These are phyloP conservation scores for Exophiala aquamarina DNA, from an alignment of 2,329 filamentous ascomycete species.

Conservation along the genomic window DNA sequence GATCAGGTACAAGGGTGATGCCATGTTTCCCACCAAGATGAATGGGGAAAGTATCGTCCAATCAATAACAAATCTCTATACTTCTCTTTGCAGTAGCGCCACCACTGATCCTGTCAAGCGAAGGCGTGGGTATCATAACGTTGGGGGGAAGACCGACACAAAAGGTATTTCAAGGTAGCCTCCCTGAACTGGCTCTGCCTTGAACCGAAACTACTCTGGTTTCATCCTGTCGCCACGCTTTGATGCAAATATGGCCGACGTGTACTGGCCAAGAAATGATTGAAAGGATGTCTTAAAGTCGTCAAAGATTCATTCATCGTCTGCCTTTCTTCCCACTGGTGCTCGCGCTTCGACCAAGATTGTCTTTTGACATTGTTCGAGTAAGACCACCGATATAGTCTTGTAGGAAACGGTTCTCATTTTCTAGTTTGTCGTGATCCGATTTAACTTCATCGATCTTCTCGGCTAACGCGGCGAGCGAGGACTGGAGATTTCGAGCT, in stretches of 20 bases:
- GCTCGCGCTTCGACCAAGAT: slow-evolving; percentile 34
- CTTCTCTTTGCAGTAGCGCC: too few relatives aligned
- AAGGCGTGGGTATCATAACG: slow-evolving; percentile 19
- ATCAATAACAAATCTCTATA: too few relatives aligned
- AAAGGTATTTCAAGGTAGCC: background rate
- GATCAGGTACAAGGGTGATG: too few relatives aligned
- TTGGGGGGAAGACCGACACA: slow-evolving; percentile 6
- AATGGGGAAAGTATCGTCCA: too few relatives aligned
- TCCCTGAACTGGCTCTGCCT: too few relatives aligned
- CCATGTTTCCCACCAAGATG: too few relatives aligned
- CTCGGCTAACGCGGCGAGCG: slow-evolving; percentile 84
- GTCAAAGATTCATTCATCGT: slow-evolving; percentile 17
- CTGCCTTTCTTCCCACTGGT: slow-evolving; percentile 23
- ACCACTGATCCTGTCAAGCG: too few relatives aligned
- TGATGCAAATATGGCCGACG: slow-evolving; percentile 2
- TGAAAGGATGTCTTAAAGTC: background rate
- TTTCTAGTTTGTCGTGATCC: slow-evolving; percentile 95
- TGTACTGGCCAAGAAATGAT: background rate
- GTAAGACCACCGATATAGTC: slow-evolving; percentile 98
- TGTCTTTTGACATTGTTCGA: slow-evolving; percentile 63
- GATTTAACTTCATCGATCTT: slow-evolving; percentile 91
- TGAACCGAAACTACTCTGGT: background rate
- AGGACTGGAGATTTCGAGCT: slow-evolving; percentile 84
- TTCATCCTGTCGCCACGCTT: slow-evolving; percentile 5
- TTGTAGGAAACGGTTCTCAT: slow-evolving; percentile 93